Base-by-base conservation (phyloP, 768 basidiomycete species). In the Imleria badia region DNA sequence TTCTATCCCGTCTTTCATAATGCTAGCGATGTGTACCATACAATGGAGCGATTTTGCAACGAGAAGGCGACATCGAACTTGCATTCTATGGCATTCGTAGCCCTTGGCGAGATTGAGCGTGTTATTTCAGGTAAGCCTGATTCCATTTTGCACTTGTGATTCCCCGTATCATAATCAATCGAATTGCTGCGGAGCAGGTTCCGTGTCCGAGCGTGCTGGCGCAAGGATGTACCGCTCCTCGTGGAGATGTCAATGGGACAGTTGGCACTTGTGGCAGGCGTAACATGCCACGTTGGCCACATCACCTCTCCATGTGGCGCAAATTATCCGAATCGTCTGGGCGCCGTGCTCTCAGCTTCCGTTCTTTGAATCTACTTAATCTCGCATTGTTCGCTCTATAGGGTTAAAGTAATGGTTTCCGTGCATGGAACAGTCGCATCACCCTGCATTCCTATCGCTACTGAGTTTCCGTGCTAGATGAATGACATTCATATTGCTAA, bases 371-470 rank as follows among this genome's bases (percentile, higher is more conserved):
- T 39, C 52, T 63, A 48, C 60, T 45, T 34, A 38, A 66, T 68
- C 20, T 48, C 26, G 59, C 61, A 59, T 64, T 63, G 64, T 68
- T 38, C 50, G 55, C 64, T 59, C 29, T 19, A 61, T 55, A 33
- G 53, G 66, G 66, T 34, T 60, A 68, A 54, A 56, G 63, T 44
- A 43, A 20, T 10, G 7, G 15, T 44, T 56, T 66, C 56, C 52
- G 44, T 29, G 36, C 48, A 41, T 30, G 51, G 41, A 51, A 55
- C 41, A 29, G 31, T 51, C 45, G 38, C 55, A 54, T 54, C 54
- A 48, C n/a, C 15, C 36, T 46, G 33, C 48, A 54, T 63, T 55
- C 44, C 42, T 38, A 33, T 56, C 60, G 50, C 43, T 22, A 54
- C 56, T 51, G 55, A 59, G 52, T 30, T 59, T 47, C 46, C 45